phyloP scores from a whole-genome alignment of 208 protist genomes.

The Acanthamoeba healyi region DNA sequence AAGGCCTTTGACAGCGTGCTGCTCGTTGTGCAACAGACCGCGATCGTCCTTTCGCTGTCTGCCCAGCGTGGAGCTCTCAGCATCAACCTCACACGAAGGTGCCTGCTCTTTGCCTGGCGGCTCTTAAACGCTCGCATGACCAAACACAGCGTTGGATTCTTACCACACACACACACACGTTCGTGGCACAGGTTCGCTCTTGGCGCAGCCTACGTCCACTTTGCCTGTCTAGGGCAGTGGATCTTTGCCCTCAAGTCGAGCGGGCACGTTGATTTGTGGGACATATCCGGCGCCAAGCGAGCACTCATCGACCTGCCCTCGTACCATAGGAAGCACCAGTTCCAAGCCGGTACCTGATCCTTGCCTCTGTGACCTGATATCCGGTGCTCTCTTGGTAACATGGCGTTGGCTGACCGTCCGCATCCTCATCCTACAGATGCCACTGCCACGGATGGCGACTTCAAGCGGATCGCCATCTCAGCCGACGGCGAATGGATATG shows the following conservation, averaged over 20 bases:
- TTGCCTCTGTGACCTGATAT: too few relatives aligned
- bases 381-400: too few relatives aligned
- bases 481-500: background rate
- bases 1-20: background rate
- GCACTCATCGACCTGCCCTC: background rate
- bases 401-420: too few relatives aligned
- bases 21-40: background rate
- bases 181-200: background rate
- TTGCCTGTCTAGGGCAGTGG: background rate
- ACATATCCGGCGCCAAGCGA: background rate
- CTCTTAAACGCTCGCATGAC: too few relatives aligned
- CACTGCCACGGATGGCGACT: background rate
- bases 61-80: background rate
- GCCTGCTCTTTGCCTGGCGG: background rate
- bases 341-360: too few relatives aligned
- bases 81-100: background rate
- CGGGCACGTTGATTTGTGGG: conserved; percentile 11
- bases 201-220: background rate
- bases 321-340: background rate
- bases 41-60: background rate
- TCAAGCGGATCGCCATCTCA: background rate
- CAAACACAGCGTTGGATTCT: background rate
- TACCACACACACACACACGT: too few relatives aligned
- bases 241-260: conserved; percentile 3
- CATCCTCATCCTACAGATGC: background rate